phyloP scores from a whole-genome alignment of 768 basidiomycete species.

The Trametes maxima region DNA sequence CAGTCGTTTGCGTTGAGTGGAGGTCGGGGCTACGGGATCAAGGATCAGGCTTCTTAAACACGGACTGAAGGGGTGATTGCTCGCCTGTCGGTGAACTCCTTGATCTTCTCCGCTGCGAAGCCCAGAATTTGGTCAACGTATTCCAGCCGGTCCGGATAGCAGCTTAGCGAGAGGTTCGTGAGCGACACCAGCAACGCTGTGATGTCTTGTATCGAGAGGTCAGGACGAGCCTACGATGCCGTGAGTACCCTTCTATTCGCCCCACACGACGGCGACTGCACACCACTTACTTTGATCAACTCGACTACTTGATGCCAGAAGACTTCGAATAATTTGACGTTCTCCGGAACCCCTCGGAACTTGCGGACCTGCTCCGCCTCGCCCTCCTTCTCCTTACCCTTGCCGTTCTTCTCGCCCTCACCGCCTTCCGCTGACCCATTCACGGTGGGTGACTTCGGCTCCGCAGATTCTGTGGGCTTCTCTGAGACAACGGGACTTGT shows the following conservation, averaged over 20 bases:
- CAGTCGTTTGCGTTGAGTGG: constrained; percentile 82
- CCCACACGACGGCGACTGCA: not conserved
- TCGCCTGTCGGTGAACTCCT: constrained; percentile 81
- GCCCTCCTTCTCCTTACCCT: constrained; percentile 64
- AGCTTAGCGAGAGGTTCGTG: constrained; percentile 92
- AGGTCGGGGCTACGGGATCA: constrained; percentile 70
- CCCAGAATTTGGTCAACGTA: constrained; percentile 95
- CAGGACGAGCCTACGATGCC: constrained; percentile 80
- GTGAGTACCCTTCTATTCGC: constrained; percentile 7
- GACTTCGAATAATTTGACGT: constrained; percentile 95
- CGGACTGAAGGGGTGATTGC: constrained; percentile 9
- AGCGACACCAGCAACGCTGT: constrained; percentile 95
- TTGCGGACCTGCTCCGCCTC: constrained; percentile 54
- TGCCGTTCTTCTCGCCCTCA: constrained; percentile 38
- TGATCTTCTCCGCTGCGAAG: constrained; percentile 85
- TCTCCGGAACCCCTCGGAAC: constrained; percentile 93
- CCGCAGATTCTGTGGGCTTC: constrained; percentile 12
- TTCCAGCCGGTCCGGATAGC: constrained; percentile 95
- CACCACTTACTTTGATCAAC: constrained; percentile 80
- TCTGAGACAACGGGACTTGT: constrained; percentile 30
- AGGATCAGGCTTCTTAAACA: constrained; percentile 8
- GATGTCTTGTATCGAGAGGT: constrained; percentile 95
- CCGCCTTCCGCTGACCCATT: constrained; percentile 25
- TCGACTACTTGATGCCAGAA: constrained; percentile 99
- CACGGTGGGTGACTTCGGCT: constrained; percentile 3